Percentiles rank a stretch among this genome's conserved stretches.
Conservation (phyloP, 2,329 filamentous ascomycete genomes). For the Neopestalotiopsis sp. region DNA sequence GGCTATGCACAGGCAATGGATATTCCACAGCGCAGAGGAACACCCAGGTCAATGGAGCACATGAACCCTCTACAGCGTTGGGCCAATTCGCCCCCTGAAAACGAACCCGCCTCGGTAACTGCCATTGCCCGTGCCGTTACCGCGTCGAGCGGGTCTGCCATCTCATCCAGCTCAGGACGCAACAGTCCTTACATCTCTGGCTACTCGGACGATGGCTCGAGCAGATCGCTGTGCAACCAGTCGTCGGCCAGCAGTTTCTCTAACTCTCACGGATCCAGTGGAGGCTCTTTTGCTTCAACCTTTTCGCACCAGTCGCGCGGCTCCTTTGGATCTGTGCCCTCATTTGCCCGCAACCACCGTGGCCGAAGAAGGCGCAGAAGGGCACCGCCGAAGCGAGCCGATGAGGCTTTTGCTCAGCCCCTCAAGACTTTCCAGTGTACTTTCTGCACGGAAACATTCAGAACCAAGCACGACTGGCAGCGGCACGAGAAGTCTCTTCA, state of each 20-base stretch:
- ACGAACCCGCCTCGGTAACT: constrained; percentile 64
- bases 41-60: constrained; percentile 53
- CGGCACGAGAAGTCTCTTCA: constrained; percentile 73
- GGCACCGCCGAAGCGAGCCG: constrained; percentile 41
- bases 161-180: constrained; percentile 54
- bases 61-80: constrained; percentile 65
- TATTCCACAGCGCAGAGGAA: constrained; percentile 68
- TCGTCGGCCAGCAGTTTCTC: constrained; percentile 66
- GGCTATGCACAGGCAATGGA: constrained; percentile 69
- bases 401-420: constrained; percentile 46
- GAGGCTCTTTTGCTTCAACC: constrained; percentile 61
- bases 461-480: constrained; percentile 73
- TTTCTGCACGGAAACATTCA: constrained; percentile 71
- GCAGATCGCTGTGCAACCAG: constrained; percentile 60
- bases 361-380: constrained; percentile 56
- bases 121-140: constrained; percentile 64
- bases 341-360: constrained; percentile 42
- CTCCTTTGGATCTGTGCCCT: constrained; percentile 56
- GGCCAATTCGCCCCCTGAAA: constrained; percentile 62
- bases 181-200: constrained; percentile 63
- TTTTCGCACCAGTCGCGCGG: constrained; percentile 63
- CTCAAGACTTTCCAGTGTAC: constrained; percentile 69
- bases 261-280: constrained; percentile 62
- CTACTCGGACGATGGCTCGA: constrained; percentile 66
- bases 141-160: constrained; percentile 46